Base-by-base conservation (phyloP, 805 yeast species). In the Hanseniaspora osmophila region DNA sequence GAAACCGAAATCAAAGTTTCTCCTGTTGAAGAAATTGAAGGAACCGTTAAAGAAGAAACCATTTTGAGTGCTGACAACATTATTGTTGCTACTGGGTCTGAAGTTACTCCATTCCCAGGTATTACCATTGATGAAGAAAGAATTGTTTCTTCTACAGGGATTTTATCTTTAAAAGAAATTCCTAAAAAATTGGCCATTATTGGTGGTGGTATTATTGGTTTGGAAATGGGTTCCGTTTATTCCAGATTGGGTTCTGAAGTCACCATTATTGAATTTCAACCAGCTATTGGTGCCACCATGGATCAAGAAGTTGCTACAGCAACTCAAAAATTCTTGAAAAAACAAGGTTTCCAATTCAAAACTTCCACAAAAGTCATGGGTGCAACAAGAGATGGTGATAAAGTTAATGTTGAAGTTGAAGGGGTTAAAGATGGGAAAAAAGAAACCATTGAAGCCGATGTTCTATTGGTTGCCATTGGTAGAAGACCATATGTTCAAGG, bases 191-290 rank as follows among this genome's bases (percentile, higher is more conserved):
- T 92, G 61, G 82, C 90, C 54, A 79, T 92, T 68, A 90, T 92
- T 59, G 99, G 99, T 64, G 99, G 96, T 69, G 98, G 99, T 74
- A 90, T 92, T 70, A 92, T 92, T 64, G 99, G 99, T 61, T 77
- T 92, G 56, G 99, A 92, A 73, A 92, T 92, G 96, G 98, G 95
- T 52, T 88, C 97, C 22, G 99, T 92, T 42, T 92, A 94, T 81
- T 70, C 88, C 48, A 79, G 98, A 69, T 71, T 92, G 58, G 99
- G 99, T 40, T 71, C 95, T 39, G 87, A 92, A 70, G 98, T 92
- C 52, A 90, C 96, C 40, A 82, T 92, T 47, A 69, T 92, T 49
- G 99, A 92, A 74, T 92, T 76, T 78, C 85, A 80, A 66, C 72
- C 73, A 57, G 74, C 92, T 52, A 82, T 92, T 61, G 98, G 98